Conservation (phyloP, 164 flowering plant genomes). For the Malania oleifera region DNA sequence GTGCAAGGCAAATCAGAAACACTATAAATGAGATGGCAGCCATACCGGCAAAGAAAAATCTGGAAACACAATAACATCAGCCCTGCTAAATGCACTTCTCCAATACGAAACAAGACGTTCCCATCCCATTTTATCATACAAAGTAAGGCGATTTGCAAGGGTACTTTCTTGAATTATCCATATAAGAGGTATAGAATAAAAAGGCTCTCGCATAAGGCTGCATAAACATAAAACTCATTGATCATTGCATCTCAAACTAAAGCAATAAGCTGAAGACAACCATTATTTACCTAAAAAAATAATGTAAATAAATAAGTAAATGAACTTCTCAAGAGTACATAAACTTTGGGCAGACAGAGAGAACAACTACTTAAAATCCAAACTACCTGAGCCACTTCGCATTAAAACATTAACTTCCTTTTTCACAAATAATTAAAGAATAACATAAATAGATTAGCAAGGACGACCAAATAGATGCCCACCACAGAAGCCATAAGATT, state of each 20-base stretch:
- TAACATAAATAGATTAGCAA: too few relatives aligned
- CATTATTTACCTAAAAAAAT: too few relatives aligned
- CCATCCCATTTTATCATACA: constrained; percentile 63
- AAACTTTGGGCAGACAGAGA: background rate
- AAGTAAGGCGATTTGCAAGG: constrained; percentile 69
- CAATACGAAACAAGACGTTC: constrained; percentile 62
- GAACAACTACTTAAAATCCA: background rate
- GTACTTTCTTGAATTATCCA: constrained; percentile 89
- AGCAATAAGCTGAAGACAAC: background rate
- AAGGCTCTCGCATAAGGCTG: constrained; percentile 99
- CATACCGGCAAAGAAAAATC: constrained; percentile 80
- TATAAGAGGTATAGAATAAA: constrained; percentile 79
- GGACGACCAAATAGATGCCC: too few relatives aligned
- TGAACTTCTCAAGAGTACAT: background rate
- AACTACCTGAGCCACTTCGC: too few relatives aligned
- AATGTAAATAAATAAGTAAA: background rate
- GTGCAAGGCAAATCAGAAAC: background rate
- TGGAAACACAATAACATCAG: constrained; percentile 75
- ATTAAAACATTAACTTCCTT: too few relatives aligned
- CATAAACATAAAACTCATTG: constrained; percentile 69
- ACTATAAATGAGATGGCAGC: constrained; percentile 6
- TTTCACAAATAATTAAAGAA: too few relatives aligned
- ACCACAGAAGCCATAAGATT: too few relatives aligned
- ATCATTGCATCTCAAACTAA: constrained; percentile 27
- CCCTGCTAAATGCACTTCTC: constrained; percentile 72